Percentiles rank a stretch among this genome's conserved stretches.
Evolutionary conservation across 192 early-diverging fungal genomes (phyloP).

Genomic region (Coemansia reversa): DNA sequence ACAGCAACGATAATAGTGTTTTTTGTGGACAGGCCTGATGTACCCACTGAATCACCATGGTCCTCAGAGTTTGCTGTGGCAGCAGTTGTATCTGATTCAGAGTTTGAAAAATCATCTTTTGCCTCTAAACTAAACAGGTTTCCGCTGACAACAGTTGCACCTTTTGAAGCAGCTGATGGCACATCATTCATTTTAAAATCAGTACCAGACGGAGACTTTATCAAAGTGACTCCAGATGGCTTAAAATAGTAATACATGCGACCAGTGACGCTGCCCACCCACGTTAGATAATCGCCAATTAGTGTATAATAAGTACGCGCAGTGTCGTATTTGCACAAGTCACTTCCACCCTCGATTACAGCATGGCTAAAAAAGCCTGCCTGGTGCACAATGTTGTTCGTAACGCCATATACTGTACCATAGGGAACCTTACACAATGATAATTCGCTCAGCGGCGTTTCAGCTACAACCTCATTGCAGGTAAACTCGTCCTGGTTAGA

Average conservation of each 20-base stretch:
- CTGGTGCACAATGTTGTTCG: constrained; percentile 9
- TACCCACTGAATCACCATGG: background rate
- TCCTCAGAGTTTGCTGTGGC: too few relatives aligned
- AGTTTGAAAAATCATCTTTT: background rate
- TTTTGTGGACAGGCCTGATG: constrained; percentile 6
- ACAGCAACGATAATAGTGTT: constrained; percentile 12
- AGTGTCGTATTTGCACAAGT: constrained; percentile 13
- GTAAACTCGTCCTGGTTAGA: constrained; percentile 15
- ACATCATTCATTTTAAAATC: constrained; percentile 9
- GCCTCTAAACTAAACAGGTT: background rate
- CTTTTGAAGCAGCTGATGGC: background rate
- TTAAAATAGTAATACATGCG: constrained; percentile 15
- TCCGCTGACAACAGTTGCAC: background rate
- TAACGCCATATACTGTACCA: constrained; percentile 11
- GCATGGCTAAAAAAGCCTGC: constrained; percentile 33
- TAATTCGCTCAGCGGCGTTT: background rate
- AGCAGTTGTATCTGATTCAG: too few relatives aligned
- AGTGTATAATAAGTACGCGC: constrained; percentile 27
- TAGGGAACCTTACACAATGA: constrained; percentile 20
- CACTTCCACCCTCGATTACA: constrained; percentile 6
- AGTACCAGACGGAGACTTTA: background rate
- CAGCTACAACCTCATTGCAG: constrained; percentile 3
- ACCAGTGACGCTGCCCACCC: constrained; percentile 2
- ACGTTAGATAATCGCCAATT: constrained; percentile 24
- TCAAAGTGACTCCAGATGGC: background rate